phyloP scores from a whole-genome alignment of 2,329 filamentous ascomycete genomes.

The Paecilomyces sp. region DNA sequence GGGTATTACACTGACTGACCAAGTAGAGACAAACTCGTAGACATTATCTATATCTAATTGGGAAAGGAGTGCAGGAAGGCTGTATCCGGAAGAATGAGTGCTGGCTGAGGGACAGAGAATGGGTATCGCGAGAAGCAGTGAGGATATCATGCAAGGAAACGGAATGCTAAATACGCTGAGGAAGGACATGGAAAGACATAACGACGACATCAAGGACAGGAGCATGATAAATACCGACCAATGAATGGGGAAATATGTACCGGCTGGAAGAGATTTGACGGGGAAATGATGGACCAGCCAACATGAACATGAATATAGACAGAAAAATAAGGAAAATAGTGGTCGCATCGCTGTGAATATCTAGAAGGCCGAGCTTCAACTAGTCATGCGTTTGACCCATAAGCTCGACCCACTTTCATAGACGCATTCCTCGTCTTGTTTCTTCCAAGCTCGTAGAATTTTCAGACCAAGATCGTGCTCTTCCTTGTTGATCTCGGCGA shows the following conservation, averaged over 20 bases:
- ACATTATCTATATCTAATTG: neutral
- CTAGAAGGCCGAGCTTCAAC: slow-evolving; percentile 30
- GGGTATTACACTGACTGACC: neutral
- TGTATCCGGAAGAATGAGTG: neutral
- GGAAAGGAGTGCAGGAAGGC: neutral
- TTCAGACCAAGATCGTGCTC: slow-evolving; percentile 73
- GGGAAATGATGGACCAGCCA: slow-evolving; percentile 3
- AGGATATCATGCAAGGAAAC: neutral
- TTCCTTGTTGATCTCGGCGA: slow-evolving; percentile 66
- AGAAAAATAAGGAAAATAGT: slow-evolving; percentile 2
- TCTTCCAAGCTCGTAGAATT: slow-evolving; percentile 67
- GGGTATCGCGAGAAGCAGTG: slow-evolving; percentile 3
- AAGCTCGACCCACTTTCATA: slow-evolving; percentile 51
- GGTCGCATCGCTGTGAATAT: neutral
- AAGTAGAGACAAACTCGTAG: neutral
- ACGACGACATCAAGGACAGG: slow-evolving; percentile 3
- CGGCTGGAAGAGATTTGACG: neutral
- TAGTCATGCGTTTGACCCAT: slow-evolving; percentile 73
- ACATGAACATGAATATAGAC: slow-evolving; percentile 3
- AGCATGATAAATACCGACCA: neutral
- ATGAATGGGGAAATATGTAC: slow-evolving; percentile 1
- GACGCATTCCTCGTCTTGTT: slow-evolving; percentile 56
- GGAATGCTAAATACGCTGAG: neutral
- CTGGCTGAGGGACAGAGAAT: neutral
- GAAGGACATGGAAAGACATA: neutral